phyloP scores from a whole-genome alignment of 2,329 filamentous ascomycete species.

The Botrytis porri region DNA sequence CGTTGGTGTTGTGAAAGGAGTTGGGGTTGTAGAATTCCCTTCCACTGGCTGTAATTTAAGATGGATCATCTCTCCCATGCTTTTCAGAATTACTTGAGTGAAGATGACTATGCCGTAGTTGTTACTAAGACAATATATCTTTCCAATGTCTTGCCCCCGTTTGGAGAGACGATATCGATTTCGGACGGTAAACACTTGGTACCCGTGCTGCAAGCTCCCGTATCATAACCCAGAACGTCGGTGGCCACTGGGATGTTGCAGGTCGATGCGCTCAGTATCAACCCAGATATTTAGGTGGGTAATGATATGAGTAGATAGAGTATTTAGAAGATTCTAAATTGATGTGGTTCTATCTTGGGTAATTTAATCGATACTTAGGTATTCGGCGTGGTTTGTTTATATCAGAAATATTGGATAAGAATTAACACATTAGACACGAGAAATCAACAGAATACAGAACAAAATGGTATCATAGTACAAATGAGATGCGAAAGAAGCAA shows the following conservation, averaged over 20 bases:
- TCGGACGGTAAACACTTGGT: constrained; percentile 12
- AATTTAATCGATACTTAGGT: not conserved
- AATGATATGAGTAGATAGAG: not conserved
- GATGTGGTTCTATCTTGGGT: not conserved
- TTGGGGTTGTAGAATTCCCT: not conserved
- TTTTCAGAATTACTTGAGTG: not conserved
- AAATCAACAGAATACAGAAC: not conserved
- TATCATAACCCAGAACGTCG: constrained; percentile 3
- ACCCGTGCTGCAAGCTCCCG: constrained; percentile 18
- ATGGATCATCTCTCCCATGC: constrained; percentile 17
- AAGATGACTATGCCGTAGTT: not conserved
- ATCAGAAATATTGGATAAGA: not conserved
- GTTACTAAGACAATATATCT: constrained; percentile 4
- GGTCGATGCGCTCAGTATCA: not conserved
- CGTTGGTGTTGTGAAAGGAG: constrained; percentile 9
- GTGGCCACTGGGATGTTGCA: constrained; percentile 1
- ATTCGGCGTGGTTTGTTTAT: not conserved
- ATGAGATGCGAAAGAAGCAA: not conserved
- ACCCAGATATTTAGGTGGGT: not conserved
- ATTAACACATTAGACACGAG: not conserved
- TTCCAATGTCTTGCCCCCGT: constrained; percentile 1
- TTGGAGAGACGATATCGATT: constrained; percentile 11
- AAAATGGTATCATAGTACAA: not conserved
- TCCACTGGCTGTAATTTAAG: constrained; percentile 19
- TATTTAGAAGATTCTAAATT: no score